Conservation (phyloP, 2,329 filamentous ascomycete genomes). For the Ceratocystis variospora region DNA sequence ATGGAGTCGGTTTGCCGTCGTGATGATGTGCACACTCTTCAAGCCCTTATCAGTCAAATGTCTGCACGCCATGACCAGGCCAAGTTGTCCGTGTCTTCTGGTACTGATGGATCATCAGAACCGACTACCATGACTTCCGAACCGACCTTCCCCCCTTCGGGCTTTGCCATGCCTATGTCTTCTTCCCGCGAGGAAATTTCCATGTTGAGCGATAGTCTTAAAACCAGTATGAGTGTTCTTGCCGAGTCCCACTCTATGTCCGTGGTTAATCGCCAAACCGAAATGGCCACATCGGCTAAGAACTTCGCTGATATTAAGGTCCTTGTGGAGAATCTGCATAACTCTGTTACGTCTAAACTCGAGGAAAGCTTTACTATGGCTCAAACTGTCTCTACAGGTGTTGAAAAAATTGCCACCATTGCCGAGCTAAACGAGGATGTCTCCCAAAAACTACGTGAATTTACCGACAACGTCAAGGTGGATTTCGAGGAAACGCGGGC, state of each 20-base stretch:
- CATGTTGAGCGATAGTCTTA: conserved; percentile 18
- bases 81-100: conserved; percentile 33
- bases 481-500: conserved; percentile 81
- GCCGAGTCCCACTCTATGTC: conserved; percentile 63
- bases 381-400: conserved; percentile 43
- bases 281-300: conserved; percentile 65
- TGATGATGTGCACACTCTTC: conserved; percentile 63
- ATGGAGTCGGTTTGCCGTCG: conserved; percentile 60
- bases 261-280: conserved; percentile 70
- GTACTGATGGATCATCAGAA: background rate
- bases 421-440: conserved; percentile 44
- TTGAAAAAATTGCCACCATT: conserved; percentile 24
- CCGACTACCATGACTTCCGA: background rate
- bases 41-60: conserved; percentile 66
- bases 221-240: conserved; percentile 29
- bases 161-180: conserved; percentile 14
- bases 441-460: conserved; percentile 52
- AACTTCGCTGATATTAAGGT: conserved; percentile 66
- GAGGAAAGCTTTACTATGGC: conserved; percentile 60
- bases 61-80: conserved; percentile 63
- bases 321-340: conserved; percentile 65
- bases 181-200: conserved; percentile 16
- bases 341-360: conserved; percentile 61
- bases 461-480: conserved; percentile 60
- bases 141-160: conserved; percentile 4